phyloP scores from a whole-genome alignment of 1,139 yeast genomes.

The Debaryomyces nepalensis region DNA sequence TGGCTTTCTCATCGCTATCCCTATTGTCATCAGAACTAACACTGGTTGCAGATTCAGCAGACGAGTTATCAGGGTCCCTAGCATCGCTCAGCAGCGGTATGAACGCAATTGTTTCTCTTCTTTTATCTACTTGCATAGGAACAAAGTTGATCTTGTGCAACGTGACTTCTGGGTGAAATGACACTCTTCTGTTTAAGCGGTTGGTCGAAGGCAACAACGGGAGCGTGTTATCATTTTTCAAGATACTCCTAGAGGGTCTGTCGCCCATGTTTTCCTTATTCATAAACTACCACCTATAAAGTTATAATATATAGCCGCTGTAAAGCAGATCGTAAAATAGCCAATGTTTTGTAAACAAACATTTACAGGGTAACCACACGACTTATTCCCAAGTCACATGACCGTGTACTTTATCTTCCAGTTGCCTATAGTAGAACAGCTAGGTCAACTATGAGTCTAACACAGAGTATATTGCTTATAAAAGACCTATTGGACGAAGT shows the following conservation, averaged over 20 bases:
- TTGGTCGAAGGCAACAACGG: slow-evolving; percentile 21
- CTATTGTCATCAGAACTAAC: slow-evolving; percentile 15
- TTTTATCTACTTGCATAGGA: slow-evolving; percentile 31
- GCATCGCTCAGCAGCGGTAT: slow-evolving; percentile 16
- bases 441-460: no score
- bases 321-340: neutral
- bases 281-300: neutral
- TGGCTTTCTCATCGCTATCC: slow-evolving; percentile 11
- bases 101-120: slow-evolving; percentile 43
- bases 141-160: slow-evolving; percentile 64
- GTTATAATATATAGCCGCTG: neutral
- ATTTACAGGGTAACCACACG: no score
- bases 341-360: slow-evolving; percentile 10
- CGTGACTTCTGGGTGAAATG: slow-evolving; percentile 79
- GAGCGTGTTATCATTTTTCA: slow-evolving; percentile 30
- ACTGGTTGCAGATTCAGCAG: neutral
- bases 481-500: no score
- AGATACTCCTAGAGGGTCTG: slow-evolving; percentile 30
- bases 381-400: no score
- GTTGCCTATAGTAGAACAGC: no score
- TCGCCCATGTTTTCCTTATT: slow-evolving; percentile 13
- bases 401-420: no score
- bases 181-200: slow-evolving; percentile 54
- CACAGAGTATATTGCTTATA: no score
- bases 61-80: slow-evolving; percentile 5